Base-by-base conservation (phyloP, 805 yeast species). In the Candida silvatica region DNA sequence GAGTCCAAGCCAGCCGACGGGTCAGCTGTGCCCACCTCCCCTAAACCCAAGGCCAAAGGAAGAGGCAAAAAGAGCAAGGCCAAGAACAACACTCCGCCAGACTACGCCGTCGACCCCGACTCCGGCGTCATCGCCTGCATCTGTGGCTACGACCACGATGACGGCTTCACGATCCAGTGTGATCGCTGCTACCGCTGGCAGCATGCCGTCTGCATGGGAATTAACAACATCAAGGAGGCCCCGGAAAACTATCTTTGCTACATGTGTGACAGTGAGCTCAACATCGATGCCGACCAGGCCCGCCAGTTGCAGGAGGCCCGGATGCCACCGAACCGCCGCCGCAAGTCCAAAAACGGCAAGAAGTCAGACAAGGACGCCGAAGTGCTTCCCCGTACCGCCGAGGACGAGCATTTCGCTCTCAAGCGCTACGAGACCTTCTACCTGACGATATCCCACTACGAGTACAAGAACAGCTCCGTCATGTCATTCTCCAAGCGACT, bases 151-250 rank as follows among this genome's bases (percentile, higher is more conserved):
- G 83, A 77, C 38, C 94, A 85, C 40, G 96, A 86, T 58, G 92
- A 90, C 47, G 97, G 97, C 0, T 80, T 85, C 50, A 88, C 94
- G 17, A 83, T 92, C 42, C 97, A 92, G 59, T 92, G 98, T 61
- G 96, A 87, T 54, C 69, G 74, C 23, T 88, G 97, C 56, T 79
- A 73, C 56, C 74, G 95, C 42, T 88, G 97, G 97, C 96, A 88
- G 54, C 97, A 88, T 60, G 87, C 92, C 19, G 66, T 74, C n/a
- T 88, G 97, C 58, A 84, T 86, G 73, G 81, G 80, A 6, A 84
- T 83, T 38, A 66, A 66, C 30, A 72, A 78, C 30, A 74, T 72
- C 38, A 80, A 74, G 27, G 78, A 81, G 33, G 94, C 78, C 0
- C 95, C 95, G 0, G 95, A 86, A 37, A 75, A 74, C 35, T 88